Evolutionary conservation across 495 filamentous ascomycete species (phyloP).

Genomic region (Trichoderma virens): DNA sequence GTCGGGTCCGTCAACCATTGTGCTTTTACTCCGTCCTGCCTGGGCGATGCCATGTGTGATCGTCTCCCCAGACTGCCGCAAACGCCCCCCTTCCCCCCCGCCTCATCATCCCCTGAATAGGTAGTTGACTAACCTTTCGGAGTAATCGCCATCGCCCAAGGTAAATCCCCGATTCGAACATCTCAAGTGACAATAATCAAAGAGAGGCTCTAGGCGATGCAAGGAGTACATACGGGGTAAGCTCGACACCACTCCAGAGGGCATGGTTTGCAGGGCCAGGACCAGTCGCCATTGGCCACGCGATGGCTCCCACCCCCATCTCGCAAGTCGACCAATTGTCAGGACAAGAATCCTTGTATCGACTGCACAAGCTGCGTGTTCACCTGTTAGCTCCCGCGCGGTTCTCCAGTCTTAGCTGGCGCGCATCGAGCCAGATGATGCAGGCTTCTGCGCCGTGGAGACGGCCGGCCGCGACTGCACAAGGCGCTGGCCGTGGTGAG

Average conservation of each 20-base stretch:
- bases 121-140: neutral
- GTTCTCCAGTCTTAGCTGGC: conserved; percentile 4
- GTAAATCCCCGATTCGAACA: neutral
- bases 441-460: neutral
- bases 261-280: neutral
- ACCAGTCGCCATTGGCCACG: neutral
- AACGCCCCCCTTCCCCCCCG: neutral
- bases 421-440: neutral
- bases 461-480: neutral
- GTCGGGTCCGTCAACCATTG: neutral
- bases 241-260: neutral
- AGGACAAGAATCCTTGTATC: neutral
- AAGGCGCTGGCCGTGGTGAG: neutral
- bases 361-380: conserved; percentile 4
- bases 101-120: neutral
- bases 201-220: neutral
- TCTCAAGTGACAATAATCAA: neutral
- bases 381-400: neutral
- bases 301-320: neutral
- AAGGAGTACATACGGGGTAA: neutral
- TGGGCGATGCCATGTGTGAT: neutral
- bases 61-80: neutral
- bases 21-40: neutral
- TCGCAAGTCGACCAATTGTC: neutral
- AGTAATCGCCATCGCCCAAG: neutral